Percentiles rank a stretch among this genome's conserved stretches.
Evolutionary conservation across 805 yeast genomes (phyloP).

Genomic region (Clavispora asparagi): DNA sequence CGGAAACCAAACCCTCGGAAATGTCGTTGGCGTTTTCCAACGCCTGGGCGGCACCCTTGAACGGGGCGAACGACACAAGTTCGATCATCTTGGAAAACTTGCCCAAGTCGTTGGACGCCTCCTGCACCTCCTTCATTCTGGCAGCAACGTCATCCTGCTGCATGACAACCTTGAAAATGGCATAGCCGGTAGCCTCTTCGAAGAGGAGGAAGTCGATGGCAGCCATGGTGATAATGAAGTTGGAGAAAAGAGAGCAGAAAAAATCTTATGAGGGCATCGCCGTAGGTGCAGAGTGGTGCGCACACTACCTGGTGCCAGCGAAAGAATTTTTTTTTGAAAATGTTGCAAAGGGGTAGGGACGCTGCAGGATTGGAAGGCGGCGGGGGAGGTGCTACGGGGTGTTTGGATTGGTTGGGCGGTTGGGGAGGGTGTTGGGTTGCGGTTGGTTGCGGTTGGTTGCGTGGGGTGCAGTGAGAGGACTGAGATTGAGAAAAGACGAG

Average conservation of each 20-base stretch:
- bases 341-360: not conserved
- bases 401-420: no score
- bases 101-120: constrained; percentile 78
- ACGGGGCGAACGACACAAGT: constrained; percentile 93
- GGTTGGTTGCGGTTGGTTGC: no score
- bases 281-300: constrained; percentile 11
- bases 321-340: no score
- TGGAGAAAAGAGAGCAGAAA: constrained; percentile 6
- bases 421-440: no score
- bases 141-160: constrained; percentile 95
- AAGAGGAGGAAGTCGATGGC: constrained; percentile 86
- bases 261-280: constrained; percentile 17
- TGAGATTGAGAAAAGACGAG: no score
- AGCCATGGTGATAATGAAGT: constrained; percentile 39
- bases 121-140: constrained; percentile 89
- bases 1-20: constrained; percentile 94
- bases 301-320: constrained; percentile 2
- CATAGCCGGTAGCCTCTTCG: constrained; percentile 99
- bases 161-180: constrained; percentile 85
- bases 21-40: constrained; percentile 97
- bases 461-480: no score
- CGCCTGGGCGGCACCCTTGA: constrained; percentile 99
- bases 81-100: constrained; percentile 89
- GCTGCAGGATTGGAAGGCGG: not conserved
- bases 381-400: no score